Percentiles rank a stretch among this genome's conserved stretches.
These are phyloP conservation scores for Blastobotrys indianensis DNA, from an alignment of 1,139 yeast species.

Conservation along the genomic window DNA sequence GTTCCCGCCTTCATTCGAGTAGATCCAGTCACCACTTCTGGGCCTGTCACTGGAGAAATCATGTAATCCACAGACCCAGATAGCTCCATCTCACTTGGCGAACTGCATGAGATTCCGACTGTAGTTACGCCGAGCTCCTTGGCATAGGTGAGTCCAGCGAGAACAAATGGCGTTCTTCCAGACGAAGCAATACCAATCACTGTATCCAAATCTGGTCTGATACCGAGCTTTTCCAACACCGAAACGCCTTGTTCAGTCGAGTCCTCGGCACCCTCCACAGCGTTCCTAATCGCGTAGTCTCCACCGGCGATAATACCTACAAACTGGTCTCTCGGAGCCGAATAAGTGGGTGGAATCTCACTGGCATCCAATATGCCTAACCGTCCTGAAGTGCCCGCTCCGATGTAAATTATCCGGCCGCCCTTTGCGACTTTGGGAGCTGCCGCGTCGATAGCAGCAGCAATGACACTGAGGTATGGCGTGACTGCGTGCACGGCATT, in stretches of 20 bases:
- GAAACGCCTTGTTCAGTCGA: conserved; percentile 15
- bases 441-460: conserved; percentile 26
- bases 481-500: conserved; percentile 21
- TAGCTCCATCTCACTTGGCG: conserved; percentile 20
- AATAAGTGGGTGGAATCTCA: conserved; percentile 33
- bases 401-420: conserved; percentile 29
- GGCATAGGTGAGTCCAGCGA: conserved; percentile 22
- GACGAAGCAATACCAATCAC: conserved; percentile 29
- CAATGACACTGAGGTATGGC: conserved; percentile 19
- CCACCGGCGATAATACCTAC: conserved; percentile 33
- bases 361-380: conserved; percentile 30
- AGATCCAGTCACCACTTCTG: conserved; percentile 27
- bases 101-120: conserved; percentile 25
- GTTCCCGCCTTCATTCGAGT: conserved; percentile 30
- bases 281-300: conserved; percentile 28
- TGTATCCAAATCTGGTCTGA: conserved; percentile 21
- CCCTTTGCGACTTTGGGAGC: conserved; percentile 25
- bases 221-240: conserved; percentile 17
- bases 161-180: conserved; percentile 29
- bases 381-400: conserved; percentile 34
- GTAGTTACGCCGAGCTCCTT: conserved; percentile 22
- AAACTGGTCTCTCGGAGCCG: conserved; percentile 29
- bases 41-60: conserved; percentile 25
- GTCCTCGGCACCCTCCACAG: conserved; percentile 32
- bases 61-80: conserved; percentile 20